Percentiles rank a stretch among this genome's conserved stretches.
phyloP scores from a whole-genome alignment of 2,329 filamentous ascomycete genomes.

The Monosporascus ibericus region DNA sequence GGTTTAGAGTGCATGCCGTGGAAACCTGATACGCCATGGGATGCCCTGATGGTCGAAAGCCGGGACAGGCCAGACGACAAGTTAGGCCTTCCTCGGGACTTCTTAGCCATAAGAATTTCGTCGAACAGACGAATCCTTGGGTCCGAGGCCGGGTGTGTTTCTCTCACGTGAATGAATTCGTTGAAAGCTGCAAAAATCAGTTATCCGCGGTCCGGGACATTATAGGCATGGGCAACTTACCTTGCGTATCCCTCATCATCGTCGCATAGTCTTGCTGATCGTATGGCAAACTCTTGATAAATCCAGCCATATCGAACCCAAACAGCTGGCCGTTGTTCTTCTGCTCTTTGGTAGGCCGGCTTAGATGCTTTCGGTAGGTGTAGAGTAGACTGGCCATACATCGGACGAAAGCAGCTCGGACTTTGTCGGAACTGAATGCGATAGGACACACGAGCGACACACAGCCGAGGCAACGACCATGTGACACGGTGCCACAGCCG shows the following conservation, averaged over 20 bases:
- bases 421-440: constrained; percentile 56
- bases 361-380: constrained; percentile 59
- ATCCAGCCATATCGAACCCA: constrained; percentile 60
- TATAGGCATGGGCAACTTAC: constrained; percentile 32
- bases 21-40: constrained; percentile 42
- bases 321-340: constrained; percentile 55
- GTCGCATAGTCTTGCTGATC: constrained; percentile 59
- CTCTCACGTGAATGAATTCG: constrained; percentile 79
- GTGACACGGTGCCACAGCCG: constrained; percentile 53
- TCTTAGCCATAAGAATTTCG: constrained; percentile 77
- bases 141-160: constrained; percentile 56
- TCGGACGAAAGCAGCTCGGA: constrained; percentile 58
- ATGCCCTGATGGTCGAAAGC: constrained; percentile 53
- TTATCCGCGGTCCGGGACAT: background rate
- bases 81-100: constrained; percentile 56
- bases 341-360: constrained; percentile 54
- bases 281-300: constrained; percentile 57
- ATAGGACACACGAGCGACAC: constrained; percentile 59
- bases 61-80: constrained; percentile 60
- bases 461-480: constrained; percentile 55
- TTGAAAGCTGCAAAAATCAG: constrained; percentile 54
- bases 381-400: constrained; percentile 61
- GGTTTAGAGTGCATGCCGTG: constrained; percentile 29
- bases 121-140: constrained; percentile 72
- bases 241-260: constrained; percentile 62